Evolutionary conservation across 1,284 basidiomycete genomes (phyloP).

Genomic region (Agaricales sp.): DNA sequence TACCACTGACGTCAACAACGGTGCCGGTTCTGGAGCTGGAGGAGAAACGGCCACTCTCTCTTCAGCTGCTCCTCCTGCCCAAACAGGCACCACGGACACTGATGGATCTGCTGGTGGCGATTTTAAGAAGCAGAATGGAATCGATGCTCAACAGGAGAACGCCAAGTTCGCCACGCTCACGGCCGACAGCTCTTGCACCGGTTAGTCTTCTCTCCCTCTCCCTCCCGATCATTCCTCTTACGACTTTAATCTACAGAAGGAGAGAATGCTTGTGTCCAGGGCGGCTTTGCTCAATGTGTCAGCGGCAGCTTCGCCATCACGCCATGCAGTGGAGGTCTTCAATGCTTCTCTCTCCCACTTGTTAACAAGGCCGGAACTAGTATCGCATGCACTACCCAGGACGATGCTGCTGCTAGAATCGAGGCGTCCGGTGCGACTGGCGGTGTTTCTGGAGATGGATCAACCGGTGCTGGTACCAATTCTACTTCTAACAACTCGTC

Average conservation of each 20-base stretch:
- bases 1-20: too few relatives aligned
- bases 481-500: too few relatives aligned
- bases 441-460: background rate
- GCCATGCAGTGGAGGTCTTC: slow-evolving; percentile 19
- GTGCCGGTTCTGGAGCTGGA: background rate
- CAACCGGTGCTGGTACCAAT: background rate
- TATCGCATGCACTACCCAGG: background rate
- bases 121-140: background rate
- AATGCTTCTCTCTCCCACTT: slow-evolving; percentile 29
- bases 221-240: background rate
- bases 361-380: slow-evolving; percentile 12
- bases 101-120: background rate
- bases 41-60: background rate
- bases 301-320: slow-evolving; percentile 21
- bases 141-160: background rate
- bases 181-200: background rate
- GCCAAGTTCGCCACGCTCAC: background rate
- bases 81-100: too few relatives aligned
- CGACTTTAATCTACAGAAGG: slow-evolving; percentile 10
- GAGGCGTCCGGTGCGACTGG: background rate
- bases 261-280: slow-evolving; percentile 17
- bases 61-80: background rate
- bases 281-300: slow-evolving; percentile 17
- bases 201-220: background rate
- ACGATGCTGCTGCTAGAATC: background rate